Percentiles rank a stretch among this genome's conserved stretches.
Conservation (phyloP, 2,329 filamentous ascomycete genomes). For the Rhytidhysteron rufulum region DNA sequence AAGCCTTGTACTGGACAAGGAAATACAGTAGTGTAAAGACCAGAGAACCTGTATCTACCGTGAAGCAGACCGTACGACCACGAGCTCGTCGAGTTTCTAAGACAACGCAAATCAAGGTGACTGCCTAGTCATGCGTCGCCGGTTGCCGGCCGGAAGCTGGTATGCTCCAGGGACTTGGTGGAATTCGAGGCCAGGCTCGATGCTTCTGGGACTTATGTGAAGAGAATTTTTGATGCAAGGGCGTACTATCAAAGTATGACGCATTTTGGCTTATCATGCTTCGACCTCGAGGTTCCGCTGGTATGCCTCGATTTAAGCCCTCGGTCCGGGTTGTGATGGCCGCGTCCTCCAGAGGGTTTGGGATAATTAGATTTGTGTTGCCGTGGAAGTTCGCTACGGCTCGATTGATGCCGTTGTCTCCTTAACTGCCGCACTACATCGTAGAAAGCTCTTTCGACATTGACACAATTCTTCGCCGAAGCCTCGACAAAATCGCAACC, state of each 20-base stretch:
- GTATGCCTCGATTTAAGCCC: background rate
- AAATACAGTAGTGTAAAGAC: background rate
- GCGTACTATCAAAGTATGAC: slow-evolving; percentile 26
- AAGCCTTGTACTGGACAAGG: background rate
- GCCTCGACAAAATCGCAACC: slow-evolving; percentile 97
- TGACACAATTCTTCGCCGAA: slow-evolving; percentile 96
- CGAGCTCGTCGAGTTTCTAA: background rate
- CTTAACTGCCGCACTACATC: slow-evolving; percentile 91
- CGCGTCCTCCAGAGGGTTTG: background rate
- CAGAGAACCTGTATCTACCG: background rate
- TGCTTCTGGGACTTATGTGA: background rate
- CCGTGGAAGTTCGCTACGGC: slow-evolving; percentile 6
- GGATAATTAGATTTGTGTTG: background rate
- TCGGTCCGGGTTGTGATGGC: background rate
- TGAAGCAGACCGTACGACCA: background rate
- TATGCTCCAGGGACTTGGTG: too few relatives aligned
- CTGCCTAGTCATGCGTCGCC: background rate
- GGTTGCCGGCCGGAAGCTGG: too few relatives aligned
- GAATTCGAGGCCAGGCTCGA: background rate
- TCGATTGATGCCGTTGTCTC: slow-evolving; percentile 63
- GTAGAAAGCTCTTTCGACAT: slow-evolving; percentile 97
- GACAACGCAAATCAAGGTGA: background rate
- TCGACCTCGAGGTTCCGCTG: slow-evolving; percentile 1
- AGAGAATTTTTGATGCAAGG: background rate
- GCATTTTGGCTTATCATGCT: slow-evolving; percentile 30